Conservation (phyloP, 805 yeast genomes). For the Saccharomycopsis fibuligera region DNA sequence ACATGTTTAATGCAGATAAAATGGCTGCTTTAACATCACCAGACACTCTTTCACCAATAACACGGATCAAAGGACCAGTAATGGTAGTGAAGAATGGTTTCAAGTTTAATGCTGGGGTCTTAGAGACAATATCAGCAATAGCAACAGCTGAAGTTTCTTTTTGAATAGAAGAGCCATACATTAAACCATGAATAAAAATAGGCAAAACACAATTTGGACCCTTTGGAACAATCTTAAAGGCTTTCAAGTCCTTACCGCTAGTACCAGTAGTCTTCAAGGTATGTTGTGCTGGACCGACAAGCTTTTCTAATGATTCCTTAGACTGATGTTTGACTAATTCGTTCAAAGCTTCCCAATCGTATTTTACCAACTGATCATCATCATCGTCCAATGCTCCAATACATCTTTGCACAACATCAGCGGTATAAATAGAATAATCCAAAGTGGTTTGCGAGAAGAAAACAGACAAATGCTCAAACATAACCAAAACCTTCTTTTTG, state of each 20-base stretch:
- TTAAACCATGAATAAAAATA: conserved; percentile 86
- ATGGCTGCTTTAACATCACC: conserved; percentile 95
- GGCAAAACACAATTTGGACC: conserved; percentile 89
- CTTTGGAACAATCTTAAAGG: conserved; percentile 60
- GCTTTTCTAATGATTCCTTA: conserved; percentile 68
- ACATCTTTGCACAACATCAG: conserved; percentile 68
- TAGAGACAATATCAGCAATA: conserved; percentile 77
- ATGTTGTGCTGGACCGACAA: conserved; percentile 76
- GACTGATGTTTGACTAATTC: conserved; percentile 64
- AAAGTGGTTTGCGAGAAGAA: conserved; percentile 62
- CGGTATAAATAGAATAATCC: conserved; percentile 66
- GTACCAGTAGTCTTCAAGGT: conserved; percentile 48
- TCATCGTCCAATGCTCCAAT: conserved; percentile 68
- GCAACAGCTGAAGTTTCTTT: conserved; percentile 85
- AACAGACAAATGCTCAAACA: conserved; percentile 59
- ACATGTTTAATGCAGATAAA: conserved; percentile 69
- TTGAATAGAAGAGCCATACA: conserved; percentile 83
- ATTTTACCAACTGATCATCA: conserved; percentile 53
- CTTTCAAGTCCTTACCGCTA: conserved; percentile 61
- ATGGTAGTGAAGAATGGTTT: conserved; percentile 87
- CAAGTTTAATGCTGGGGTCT: conserved; percentile 77
- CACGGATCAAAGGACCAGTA: conserved; percentile 97
- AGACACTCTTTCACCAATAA: conserved; percentile 90
- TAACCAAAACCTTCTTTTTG: conserved; percentile 50
- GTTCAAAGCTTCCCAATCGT: conserved; percentile 58